A percentile compares a stretch with the other conserved stretches of the same genome.
Conservation (phyloP, 805 yeast species). For the Wickerhamomyces chaumierensis region DNA sequence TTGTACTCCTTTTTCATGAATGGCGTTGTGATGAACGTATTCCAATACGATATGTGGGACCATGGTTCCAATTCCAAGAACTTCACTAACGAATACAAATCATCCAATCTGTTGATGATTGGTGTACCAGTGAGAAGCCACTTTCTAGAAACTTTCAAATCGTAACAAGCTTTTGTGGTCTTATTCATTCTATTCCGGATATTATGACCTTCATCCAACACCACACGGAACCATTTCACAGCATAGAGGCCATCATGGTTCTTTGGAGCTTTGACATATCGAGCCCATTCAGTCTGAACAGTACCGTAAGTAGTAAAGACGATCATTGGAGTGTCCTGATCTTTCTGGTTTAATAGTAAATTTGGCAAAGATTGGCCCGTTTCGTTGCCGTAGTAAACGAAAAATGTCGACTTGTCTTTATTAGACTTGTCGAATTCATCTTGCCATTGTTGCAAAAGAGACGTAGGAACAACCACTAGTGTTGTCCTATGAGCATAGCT, state of each 20-base stretch:
- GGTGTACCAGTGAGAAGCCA: conserved; percentile 96
- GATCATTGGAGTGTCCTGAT: conserved; percentile 45
- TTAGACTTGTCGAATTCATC: conserved; percentile 59
- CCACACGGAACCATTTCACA: conserved; percentile 62
- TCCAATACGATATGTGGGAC: conserved; percentile 81
- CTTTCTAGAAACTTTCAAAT: conserved; percentile 48
- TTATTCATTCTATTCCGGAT: conserved; percentile 72
- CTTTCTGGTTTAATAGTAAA: conserved; percentile 28
- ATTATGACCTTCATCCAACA: conserved; percentile 84
- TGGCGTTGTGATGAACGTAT: conserved; percentile 71
- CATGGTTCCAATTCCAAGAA: conserved; percentile 82
- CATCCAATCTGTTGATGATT: conserved; percentile 79
- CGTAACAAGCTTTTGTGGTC: conserved; percentile 69
- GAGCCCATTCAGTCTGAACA: conserved; percentile 62
- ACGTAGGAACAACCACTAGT: conserved; percentile 80
- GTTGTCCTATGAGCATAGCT: conserved; percentile 64
- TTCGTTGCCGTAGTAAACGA: conserved; percentile 69
- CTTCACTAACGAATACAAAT: conserved; percentile 64
- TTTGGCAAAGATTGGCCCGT: conserved; percentile 30
- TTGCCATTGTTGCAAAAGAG: conserved; percentile 86
- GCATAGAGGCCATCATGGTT: conserved; percentile 48
- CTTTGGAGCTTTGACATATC: conserved; percentile 18
- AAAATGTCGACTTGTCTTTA: conserved; percentile 31
- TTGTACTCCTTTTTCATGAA: conserved; percentile 63
- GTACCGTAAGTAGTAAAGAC: conserved; percentile 84